phyloP scores from a whole-genome alignment of 2,329 filamentous ascomycete species.

The Metarhizium anisopliae region DNA sequence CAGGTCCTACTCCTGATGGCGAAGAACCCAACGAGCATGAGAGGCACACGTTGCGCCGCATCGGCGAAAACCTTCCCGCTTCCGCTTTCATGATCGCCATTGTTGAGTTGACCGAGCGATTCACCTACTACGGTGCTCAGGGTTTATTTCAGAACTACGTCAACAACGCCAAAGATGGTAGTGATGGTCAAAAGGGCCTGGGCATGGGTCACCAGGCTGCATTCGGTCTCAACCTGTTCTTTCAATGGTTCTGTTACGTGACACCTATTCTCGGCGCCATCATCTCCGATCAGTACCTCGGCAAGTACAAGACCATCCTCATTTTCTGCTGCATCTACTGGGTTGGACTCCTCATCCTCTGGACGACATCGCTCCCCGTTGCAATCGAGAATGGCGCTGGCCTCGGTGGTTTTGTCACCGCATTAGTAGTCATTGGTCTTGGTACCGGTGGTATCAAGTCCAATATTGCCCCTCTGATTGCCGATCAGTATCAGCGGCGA shows the following conservation, averaged over 20 bases:
- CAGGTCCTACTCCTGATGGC: slow-evolving; percentile 30
- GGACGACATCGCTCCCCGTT: slow-evolving; percentile 37
- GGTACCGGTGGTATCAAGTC: slow-evolving; percentile 64
- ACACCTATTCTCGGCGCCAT: slow-evolving; percentile 42
- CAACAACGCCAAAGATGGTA: slow-evolving; percentile 22
- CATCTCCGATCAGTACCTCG: slow-evolving; percentile 48
- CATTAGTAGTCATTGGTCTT: slow-evolving; percentile 54
- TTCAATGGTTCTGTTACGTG: slow-evolving; percentile 41
- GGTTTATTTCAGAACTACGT: slow-evolving; percentile 50
- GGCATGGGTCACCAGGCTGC: slow-evolving; percentile 46
- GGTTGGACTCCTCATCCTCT: slow-evolving; percentile 44
- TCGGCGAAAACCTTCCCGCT: slow-evolving; percentile 44
- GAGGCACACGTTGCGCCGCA: slow-evolving; percentile 37
- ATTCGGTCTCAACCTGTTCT: slow-evolving; percentile 45
- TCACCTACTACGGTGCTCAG: slow-evolving; percentile 47
- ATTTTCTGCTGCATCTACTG: slow-evolving; percentile 49
- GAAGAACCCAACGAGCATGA: slow-evolving; percentile 45
- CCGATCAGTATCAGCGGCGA: slow-evolving; percentile 54
- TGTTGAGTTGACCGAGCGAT: slow-evolving; percentile 48
- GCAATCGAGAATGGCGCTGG: slow-evolving; percentile 28
- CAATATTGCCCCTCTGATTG: slow-evolving; percentile 50
- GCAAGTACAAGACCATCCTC: slow-evolving; percentile 54
- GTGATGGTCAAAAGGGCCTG: slow-evolving; percentile 38
- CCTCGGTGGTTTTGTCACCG: slow-evolving; percentile 41
- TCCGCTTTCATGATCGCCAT: slow-evolving; percentile 48